Evolutionary conservation across 257 asterid species (phyloP).

Genomic region (Solanum appendiculatum): DNA sequence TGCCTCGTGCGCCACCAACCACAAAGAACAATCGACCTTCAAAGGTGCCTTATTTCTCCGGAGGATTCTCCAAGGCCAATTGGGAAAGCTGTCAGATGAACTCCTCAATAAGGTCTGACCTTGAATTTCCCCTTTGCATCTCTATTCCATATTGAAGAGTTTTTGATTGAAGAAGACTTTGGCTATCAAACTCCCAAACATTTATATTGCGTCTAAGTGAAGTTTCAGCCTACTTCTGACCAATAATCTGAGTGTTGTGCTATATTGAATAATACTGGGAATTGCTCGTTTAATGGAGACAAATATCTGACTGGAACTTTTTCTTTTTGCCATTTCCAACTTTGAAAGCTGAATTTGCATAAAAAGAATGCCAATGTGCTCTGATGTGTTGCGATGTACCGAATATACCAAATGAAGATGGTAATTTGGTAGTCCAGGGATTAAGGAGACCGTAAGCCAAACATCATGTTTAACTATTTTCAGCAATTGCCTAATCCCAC

Average conservation of each 20-base stretch:
- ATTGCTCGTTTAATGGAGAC: neutral
- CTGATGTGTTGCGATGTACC: neutral
- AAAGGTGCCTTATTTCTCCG: neutral
- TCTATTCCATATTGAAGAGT: neutral
- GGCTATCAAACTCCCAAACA: neutral
- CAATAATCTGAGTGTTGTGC: neutral
- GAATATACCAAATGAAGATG: neutral
- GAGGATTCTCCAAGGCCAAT: neutral
- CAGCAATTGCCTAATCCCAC: neutral
- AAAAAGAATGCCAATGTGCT: neutral
- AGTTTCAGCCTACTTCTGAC: neutral
- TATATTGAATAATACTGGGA: neutral
- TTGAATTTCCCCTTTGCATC: neutral
- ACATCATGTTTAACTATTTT: too few species aligned
- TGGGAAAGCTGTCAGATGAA: neutral
- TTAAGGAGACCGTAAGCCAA: neutral
- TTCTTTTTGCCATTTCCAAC: neutral
- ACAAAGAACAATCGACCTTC: neutral
- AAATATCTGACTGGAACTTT: neutral
- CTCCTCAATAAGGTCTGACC: neutral
- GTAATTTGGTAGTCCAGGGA: neutral
- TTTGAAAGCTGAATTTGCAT: neutral
- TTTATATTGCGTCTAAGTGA: neutral
- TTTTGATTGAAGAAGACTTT: neutral
- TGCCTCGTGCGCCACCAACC: neutral